phyloP scores from a whole-genome alignment of 106 monocot species.

The Platanthera zijinensis region DNA sequence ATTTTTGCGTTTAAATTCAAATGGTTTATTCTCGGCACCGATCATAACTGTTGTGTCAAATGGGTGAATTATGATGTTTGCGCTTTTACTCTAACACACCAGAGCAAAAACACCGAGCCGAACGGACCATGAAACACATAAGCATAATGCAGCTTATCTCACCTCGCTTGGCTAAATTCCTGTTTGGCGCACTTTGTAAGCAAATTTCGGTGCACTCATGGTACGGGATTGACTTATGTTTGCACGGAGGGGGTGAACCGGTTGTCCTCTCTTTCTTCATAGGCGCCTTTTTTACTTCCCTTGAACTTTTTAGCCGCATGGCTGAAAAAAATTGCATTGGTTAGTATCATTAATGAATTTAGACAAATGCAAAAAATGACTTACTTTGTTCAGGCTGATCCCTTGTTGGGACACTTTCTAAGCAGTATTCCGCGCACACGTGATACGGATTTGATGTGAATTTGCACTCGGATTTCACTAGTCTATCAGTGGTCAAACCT shows the following conservation, averaged over 20 bases:
- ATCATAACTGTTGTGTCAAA: no score
- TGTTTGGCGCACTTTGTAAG: background rate
- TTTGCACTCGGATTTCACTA: background rate
- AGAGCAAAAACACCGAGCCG: no score
- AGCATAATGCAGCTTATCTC: background rate
- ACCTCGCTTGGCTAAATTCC: background rate
- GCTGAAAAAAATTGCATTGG: no score
- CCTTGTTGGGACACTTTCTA: background rate
- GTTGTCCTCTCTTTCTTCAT: background rate
- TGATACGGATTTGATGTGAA: conserved; percentile 9
- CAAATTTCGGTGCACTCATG: background rate
- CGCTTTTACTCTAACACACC: no score
- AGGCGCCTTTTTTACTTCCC: background rate
- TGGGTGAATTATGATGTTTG: no score
- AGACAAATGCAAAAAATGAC: no score
- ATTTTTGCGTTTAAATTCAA: no score
- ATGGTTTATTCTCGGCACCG: no score
- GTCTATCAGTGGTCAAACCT: background rate
- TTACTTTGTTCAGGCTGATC: background rate
- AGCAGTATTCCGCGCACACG: background rate
- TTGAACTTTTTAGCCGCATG: background rate
- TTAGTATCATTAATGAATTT: no score
- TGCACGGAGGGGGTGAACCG: background rate
- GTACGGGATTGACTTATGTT: background rate
- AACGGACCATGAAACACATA: background rate